Conservation (phyloP, 805 yeast genomes). For the Yamadazyma kitorensis region DNA sequence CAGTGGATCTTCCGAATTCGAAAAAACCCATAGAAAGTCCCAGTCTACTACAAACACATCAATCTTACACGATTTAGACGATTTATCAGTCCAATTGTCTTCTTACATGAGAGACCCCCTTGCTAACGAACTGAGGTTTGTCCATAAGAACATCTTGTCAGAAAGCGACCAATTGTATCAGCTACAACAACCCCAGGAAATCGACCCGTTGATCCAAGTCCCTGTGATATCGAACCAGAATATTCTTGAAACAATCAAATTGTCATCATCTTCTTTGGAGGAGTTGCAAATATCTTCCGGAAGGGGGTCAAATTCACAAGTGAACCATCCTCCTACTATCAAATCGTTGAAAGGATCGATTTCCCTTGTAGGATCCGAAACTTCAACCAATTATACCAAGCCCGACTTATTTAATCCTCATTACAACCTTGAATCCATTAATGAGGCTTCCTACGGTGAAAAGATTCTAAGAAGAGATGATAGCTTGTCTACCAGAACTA, state of each 20-base stretch:
- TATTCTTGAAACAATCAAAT: conserved; percentile 5
- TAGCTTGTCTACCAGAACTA: conserved; percentile 8
- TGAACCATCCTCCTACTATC: conserved; percentile 12
- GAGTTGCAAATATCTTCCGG: conserved; percentile 2
- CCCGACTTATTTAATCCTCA: conserved; percentile 3
- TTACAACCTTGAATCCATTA: conserved; percentile 4
- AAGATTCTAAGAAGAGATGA: conserved; percentile 9
- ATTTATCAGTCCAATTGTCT: conserved; percentile 25
- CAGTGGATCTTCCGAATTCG: conserved; percentile 6
- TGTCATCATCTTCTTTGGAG: conserved; percentile 1
- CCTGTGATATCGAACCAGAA: conserved; percentile 6
- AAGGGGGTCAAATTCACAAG: background rate
- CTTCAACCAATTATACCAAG: conserved; percentile 8
- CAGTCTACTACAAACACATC: conserved; percentile 27
- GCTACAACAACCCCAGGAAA: background rate
- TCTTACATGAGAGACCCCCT: conserved; percentile 15
- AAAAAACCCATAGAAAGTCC: conserved; percentile 14
- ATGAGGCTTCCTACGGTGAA: background rate
- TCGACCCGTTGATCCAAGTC: background rate
- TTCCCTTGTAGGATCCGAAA: conserved; percentile 8
- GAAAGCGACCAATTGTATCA: conserved; percentile 10
- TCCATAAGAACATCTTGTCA: conserved; percentile 14
- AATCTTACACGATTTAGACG: conserved; percentile 25
- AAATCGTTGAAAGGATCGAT: conserved; percentile 21
- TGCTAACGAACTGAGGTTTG: conserved; percentile 7